Evolutionary conservation across 768 basidiomycete genomes (phyloP), one percentile per base, ranked within the genome.

Genomic region (Rubroboletus pulcherrimus): DNA sequence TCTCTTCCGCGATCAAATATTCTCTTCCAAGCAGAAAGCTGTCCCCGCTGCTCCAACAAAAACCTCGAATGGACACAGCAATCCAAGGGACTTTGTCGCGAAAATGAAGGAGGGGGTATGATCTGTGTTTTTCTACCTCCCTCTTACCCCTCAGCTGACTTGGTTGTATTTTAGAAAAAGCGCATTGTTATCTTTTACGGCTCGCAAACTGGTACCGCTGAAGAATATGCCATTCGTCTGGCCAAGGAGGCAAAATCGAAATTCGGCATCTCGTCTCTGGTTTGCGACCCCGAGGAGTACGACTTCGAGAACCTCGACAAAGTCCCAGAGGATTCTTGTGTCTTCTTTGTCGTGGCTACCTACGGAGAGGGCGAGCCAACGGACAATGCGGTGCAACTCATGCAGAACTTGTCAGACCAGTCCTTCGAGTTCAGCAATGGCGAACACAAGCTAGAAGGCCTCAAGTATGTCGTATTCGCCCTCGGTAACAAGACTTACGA

Each of bases 331-430:
- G 88, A 94, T 71, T 86, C 81, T 60, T 89, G 87, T 19, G 92
- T 86, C 53, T 85, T 99, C 73, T 98, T 99, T 69, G 93, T 95
- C 65, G 82, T 98, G 85, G 96, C 96, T 11, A 98, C 96, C 12
- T 99, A 99, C 65, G 96, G 96, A 60, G 96, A 99, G 77, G 96
- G 96, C 55, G 96, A 99, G 72, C 96, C 96, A 33, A 98, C 96
- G 11, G 96, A 99, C 71, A 99, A 98, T 69, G 93, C 96, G 6
- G 91, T 97, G 14, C 85, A 89, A 61, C 85, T 99, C 62, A 87
- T 93, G 85, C 92, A 96, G 71, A 94, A 93, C 74, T 68, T 98
- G 56, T 79, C 87, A 59, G 94, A 98, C 66, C 81, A 87, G 5
- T 84, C 85, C 12, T 94, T 94, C 70, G 87, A 88, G 66, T 98